Evolutionary conservation across 1,284 basidiomycete genomes (phyloP).

Genomic region (Hymenochaete sp.): DNA sequence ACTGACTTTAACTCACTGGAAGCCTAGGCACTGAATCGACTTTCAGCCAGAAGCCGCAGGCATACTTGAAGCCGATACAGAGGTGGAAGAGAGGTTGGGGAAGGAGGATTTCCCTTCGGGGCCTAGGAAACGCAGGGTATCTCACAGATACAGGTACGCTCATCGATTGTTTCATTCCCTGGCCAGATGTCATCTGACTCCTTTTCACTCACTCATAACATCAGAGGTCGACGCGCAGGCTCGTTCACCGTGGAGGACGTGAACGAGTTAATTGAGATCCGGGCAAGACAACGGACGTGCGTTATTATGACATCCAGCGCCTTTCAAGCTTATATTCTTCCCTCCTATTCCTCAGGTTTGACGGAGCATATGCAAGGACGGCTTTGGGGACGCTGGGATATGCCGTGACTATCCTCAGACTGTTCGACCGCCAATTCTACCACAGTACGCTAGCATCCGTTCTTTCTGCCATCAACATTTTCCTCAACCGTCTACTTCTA

Average conservation of each 20-base stretch:
- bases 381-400: conserved; percentile 70
- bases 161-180: background rate
- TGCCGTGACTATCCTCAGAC: conserved; percentile 61
- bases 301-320: too few relatives aligned
- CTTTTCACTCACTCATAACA: background rate
- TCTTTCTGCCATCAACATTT: conserved; percentile 7
- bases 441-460: conserved; percentile 39
- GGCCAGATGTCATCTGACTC: background rate
- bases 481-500: conserved; percentile 1
- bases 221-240: conserved; percentile 49
- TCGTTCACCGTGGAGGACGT: conserved; percentile 53
- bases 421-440: conserved; percentile 68
- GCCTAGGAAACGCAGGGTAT: background rate
- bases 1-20: too few relatives aligned
- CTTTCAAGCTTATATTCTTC: too few relatives aligned
- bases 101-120: too few relatives aligned
- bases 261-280: conserved; percentile 62
- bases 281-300: conserved; percentile 71
- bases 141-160: conserved; percentile 2
- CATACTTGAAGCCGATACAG: too few relatives aligned
- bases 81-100: too few relatives aligned
- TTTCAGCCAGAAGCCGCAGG: too few relatives aligned
- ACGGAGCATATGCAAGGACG: conserved; percentile 72
- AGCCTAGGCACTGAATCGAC: too few relatives aligned
- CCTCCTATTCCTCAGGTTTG: too few relatives aligned